Evolutionary conservation across 495 filamentous ascomycete species (phyloP), one percentile per base, ranked within the genome.

Genomic region (Aspergillus ostianus): DNA sequence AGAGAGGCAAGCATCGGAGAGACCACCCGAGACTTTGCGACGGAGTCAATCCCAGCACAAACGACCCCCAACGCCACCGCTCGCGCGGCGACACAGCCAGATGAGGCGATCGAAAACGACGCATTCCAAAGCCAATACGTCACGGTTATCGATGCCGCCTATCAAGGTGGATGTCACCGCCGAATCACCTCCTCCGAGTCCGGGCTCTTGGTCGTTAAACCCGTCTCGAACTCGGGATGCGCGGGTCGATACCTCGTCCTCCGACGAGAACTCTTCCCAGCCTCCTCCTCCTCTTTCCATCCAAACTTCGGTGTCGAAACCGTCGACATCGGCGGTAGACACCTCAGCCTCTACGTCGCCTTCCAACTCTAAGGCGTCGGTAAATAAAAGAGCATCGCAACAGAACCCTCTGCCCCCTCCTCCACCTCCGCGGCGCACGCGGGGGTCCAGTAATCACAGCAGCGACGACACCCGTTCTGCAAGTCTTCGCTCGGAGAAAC

Each of bases 361-460:
- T 30, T 45, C 54, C 2, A 53, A 48, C 20, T 21, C 60, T 20
- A 46, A 26, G n/a, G 65, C 58, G 19, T 62, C 66, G 20, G 72
- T 73, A 13, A 60, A 69, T 17, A 68, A 63, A 48, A 62, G 65
- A 23, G 44, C 60, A 45, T 65, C 62, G 13, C 27, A 58, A 19
- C 27, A 27, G 13, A 63, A 57, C 47, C 44, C 61, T 12, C 70
- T 79, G 8, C 84, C 82, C 0, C 85, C 87, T 2, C 86, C 84
- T 20, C 87, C 86, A 9, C 85, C 86, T 29, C 86, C 84, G 17
- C 78, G 84, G 15, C 78, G 84, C 51, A 77, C 80, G 56, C 77
- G 85, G 21, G 82, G 81, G 9, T 80, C 82, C 19, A 82, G 77
- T 53, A 74, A 78, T 56, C 79, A 83, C 47, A 83, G 77, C 58